These are phyloP conservation scores for Chenopodium formosanum DNA, from an alignment of 148 eudicot genomes.

Conservation along the genomic window DNA sequence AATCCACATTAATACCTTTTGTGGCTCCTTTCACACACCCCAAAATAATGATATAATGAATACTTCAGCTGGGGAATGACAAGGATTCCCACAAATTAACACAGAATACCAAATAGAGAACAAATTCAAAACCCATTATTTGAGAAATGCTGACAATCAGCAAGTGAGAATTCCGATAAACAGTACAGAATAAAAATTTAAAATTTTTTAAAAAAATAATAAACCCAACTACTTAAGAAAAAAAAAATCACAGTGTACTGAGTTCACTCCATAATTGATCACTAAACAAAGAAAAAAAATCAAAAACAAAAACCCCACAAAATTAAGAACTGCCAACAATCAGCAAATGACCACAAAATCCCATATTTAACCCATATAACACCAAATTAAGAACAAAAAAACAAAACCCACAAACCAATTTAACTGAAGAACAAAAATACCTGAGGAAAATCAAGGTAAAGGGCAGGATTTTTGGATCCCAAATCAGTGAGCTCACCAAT, in stretches of 20 bases:
- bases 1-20: too few relatives aligned
- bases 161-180: background rate
- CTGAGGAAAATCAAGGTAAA: constrained; percentile 81
- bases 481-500: constrained; percentile 80
- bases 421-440: constrained; percentile 26
- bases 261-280: background rate
- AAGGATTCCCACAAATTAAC: background rate
- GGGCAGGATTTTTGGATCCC: constrained; percentile 77
- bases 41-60: background rate
- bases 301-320: too few relatives aligned
- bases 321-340: background rate
- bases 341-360: background rate
- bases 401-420: constrained; percentile 10
- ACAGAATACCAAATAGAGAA: background rate
- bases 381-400: background rate
- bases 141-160: background rate
- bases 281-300: background rate
- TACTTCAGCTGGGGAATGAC: background rate
- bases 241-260: too few relatives aligned
- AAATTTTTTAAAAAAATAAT: too few relatives aligned
- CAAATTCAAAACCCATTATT: constrained; percentile 8
- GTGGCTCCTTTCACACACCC: too few relatives aligned
- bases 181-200: too few relatives aligned
- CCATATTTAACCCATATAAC: background rate
- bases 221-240: too few relatives aligned